phyloP scores from a whole-genome alignment of 805 yeast genomes.

The Saccharomycopsis malanga region DNA sequence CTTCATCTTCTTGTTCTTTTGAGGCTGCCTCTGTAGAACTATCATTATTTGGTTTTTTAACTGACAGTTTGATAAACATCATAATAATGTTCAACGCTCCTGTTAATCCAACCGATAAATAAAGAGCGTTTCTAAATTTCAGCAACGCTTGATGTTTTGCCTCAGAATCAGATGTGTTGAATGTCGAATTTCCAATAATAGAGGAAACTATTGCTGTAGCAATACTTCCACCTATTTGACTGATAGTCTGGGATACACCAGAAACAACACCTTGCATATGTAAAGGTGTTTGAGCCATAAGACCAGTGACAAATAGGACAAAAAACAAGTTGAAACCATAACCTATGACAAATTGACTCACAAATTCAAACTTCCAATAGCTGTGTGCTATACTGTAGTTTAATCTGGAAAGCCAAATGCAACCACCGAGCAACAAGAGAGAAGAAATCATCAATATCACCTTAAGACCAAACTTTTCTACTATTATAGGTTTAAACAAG shows the following conservation, averaged over 20 bases:
- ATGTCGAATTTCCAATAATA: slow-evolving; percentile 24
- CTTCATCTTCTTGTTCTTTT: not conserved
- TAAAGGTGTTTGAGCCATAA: slow-evolving; percentile 31
- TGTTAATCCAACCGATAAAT: not conserved
- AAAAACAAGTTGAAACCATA: slow-evolving; percentile 30
- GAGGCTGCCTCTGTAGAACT: not conserved
- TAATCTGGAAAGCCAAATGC: slow-evolving; percentile 10
- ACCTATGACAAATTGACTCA: slow-evolving; percentile 24
- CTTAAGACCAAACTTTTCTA: not conserved
- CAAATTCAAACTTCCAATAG: slow-evolving; percentile 16
- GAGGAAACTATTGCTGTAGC: slow-evolving; percentile 27
- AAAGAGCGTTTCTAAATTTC: slow-evolving; percentile 8
- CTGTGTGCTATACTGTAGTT: slow-evolving; percentile 3
- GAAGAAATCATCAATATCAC: not conserved
- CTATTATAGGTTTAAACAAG: not conserved
- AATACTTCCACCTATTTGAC: slow-evolving; percentile 31
- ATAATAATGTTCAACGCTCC: not conserved
- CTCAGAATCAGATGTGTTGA: not conserved
- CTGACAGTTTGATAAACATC: not conserved
- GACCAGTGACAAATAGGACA: slow-evolving; percentile 30
- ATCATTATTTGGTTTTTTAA: not conserved
- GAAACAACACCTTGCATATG: slow-evolving; percentile 35
- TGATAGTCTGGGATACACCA: slow-evolving; percentile 32
- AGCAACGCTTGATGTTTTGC: not conserved
- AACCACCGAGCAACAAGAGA: slow-evolving; percentile 17